A percentile compares a stretch with the other conserved stretches of the same genome.
phyloP scores from a whole-genome alignment of 768 basidiomycete genomes.

The Rhodotorula diobovata region DNA sequence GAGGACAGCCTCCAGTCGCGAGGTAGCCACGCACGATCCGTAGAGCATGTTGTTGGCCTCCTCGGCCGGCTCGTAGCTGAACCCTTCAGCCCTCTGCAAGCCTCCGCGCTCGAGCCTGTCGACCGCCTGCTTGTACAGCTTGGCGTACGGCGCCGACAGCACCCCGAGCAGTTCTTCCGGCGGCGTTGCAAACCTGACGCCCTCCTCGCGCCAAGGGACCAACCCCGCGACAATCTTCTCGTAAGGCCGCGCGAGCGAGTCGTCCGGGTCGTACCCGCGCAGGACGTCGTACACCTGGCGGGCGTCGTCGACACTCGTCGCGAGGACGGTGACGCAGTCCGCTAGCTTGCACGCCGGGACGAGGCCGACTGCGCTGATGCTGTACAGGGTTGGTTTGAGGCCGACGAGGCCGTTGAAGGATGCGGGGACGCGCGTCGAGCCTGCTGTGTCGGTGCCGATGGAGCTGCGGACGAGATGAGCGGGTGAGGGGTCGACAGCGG shows the following conservation, averaged over 20 bases:
- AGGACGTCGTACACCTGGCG: neutral
- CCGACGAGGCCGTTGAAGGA: conserved; percentile 19
- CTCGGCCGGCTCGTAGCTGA: conserved; percentile 10
- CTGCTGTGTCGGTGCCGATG: conserved; percentile 19
- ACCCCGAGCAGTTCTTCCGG: neutral
- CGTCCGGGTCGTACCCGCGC: neutral
- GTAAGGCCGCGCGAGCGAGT: neutral
- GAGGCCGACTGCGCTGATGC: conserved; percentile 6
- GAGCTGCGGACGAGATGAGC: neutral
- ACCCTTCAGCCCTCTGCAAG: neutral
- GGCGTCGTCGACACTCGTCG: neutral
- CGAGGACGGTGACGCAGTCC: conserved; percentile 13
- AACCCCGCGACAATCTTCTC: neutral
- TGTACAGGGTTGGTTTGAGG: conserved; percentile 11
- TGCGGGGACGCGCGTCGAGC: conserved; percentile 12
- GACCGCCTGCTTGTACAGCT: neutral
- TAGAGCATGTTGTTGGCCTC: conserved; percentile 12
- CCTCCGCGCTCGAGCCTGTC: neutral
- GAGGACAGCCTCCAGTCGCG: too few relatives aligned
- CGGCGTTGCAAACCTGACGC: neutral
- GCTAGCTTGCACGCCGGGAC: conserved; percentile 7
- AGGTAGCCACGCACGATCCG: neutral
- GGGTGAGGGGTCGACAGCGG: neutral
- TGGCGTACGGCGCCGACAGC: neutral
- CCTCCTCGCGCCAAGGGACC: neutral